Evolutionary conservation across 257 asterid genomes (phyloP), one percentile per base, ranked within the genome.

Genomic region (Salvia rosmarinus): DNA sequence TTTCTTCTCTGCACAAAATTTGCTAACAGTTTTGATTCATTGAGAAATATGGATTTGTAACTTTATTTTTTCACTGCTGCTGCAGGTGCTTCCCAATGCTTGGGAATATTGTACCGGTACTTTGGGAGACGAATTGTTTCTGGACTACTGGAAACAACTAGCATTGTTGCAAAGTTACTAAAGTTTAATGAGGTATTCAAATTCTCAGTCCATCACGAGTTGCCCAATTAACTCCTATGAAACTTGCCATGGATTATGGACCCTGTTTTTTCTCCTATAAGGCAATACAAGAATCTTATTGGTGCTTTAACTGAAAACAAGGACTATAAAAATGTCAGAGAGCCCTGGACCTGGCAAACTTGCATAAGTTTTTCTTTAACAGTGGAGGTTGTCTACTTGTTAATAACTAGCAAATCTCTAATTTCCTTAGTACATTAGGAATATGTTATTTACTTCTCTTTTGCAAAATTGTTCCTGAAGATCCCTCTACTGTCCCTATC

Each of bases 81-180:
- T 74, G 47, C 56, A 95, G 99, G 98, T 80, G 99, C 90, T 82
- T 85, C 95, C 14, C 96, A 89, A 79, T 95, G 97, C 80, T 86
- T 95, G 83, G 99, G 97, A 67, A 97, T 91, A 84, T 79, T 91
- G 78, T 95, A 91, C 77, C 85, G 77, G 65, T 79, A 75, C 81
- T 95, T 95, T 78, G 96, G 99, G 73, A 82, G 95, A 81, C 78
- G 85, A 69, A 91, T 95, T 78, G 71, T 91, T 66, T 91, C 98
- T 62, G 99, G 99, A 49, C 71, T 95, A 64, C 88, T 87, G 74
- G 96, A 91, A 81, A 95, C 99, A n/a, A 83, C 94, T 74, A 76
- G 50, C 25, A 89, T 89, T 43, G 96, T 91, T 71, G 69, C 85
- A 35, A 95, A 91, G 84, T 85, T 91, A 64, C 76, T 95, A 70